Percentiles rank a stretch among this genome's conserved stretches.
These are phyloP conservation scores for Nothophaeocryptopus gaeumannii DNA, from an alignment of 2,329 filamentous ascomycete genomes.

Conservation along the genomic window DNA sequence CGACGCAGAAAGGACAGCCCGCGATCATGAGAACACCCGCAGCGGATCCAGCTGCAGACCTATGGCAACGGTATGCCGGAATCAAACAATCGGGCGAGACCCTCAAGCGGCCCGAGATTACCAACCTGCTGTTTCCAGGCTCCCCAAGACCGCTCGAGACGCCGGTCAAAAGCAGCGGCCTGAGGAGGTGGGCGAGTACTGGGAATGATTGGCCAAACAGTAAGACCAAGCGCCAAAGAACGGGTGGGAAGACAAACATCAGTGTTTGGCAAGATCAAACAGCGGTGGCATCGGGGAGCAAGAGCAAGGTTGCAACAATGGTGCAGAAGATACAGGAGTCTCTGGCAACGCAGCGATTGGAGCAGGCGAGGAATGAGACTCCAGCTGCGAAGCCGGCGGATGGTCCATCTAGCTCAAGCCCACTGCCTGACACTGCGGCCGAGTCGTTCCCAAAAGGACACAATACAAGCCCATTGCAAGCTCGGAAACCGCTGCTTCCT, in stretches of 20 bases:
- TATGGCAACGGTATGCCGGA: constrained; percentile 46
- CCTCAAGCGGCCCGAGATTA: constrained; percentile 40
- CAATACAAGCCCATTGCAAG: constrained; percentile 22
- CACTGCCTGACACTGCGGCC: constrained; percentile 39
- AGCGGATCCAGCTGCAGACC: constrained; percentile 46
- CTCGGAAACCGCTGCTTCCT: constrained; percentile 16
- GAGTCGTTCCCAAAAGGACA: constrained; percentile 11
- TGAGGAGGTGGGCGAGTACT: constrained; percentile 51
- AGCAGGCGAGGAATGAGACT: constrained; percentile 17
- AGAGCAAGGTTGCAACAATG: constrained; percentile 36
- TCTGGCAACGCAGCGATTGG: constrained; percentile 36
- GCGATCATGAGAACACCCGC: constrained; percentile 38
- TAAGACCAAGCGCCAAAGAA: constrained; percentile 41
- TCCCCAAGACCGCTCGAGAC: constrained; percentile 46
- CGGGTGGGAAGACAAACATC: constrained; percentile 32
- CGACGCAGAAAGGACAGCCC: constrained; percentile 21
- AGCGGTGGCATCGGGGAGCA: constrained; percentile 29
- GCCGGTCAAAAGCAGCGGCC: constrained; percentile 46
- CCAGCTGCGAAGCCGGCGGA: constrained; percentile 19
- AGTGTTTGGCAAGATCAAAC: constrained; percentile 38
- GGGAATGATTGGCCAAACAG: constrained; percentile 48
- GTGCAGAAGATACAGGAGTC: constrained; percentile 48
- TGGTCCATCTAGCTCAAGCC: constrained; percentile 48
- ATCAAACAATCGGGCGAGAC: constrained; percentile 39
- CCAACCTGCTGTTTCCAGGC: constrained; percentile 45